Conservation (phyloP, 352 stramenopile genomes). For the Phytophthora ramorum region DNA sequence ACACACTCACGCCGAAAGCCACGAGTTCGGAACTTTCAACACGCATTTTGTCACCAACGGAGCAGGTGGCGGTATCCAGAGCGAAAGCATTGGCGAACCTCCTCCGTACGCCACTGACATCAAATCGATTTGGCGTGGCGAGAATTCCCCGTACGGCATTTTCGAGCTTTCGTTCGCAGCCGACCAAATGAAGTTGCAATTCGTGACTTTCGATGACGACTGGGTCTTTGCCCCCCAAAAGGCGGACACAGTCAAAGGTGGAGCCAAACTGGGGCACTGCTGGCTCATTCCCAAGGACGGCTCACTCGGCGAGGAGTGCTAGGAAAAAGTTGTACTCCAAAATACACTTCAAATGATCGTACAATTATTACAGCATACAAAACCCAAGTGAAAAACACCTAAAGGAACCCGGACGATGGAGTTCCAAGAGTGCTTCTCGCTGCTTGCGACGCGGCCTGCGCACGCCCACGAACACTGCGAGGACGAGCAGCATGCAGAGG, state of each 20-base stretch:
- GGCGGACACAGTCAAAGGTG: conserved; percentile 54
- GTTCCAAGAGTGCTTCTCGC: conserved; percentile 66
- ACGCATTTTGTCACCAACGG: conserved; percentile 83
- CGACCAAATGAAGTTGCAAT: conserved; percentile 65
- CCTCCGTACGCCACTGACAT: conserved; percentile 55
- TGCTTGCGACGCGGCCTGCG: conserved; percentile 64
- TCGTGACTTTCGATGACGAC: conserved; percentile 71
- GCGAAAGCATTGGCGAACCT: conserved; percentile 67
- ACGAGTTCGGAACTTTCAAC: conserved; percentile 72
- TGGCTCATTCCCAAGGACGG: conserved; percentile 76
- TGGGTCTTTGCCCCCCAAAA: conserved; percentile 61
- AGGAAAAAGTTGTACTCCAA: background rate
- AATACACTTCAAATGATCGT: background rate
- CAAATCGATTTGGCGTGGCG: conserved; percentile 58
- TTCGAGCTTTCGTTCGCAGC: conserved; percentile 73
- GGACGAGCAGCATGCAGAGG: conserved; percentile 27
- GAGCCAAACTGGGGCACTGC: conserved; percentile 59
- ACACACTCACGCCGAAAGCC: conserved; percentile 78
- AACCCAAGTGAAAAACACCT: background rate
- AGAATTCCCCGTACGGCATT: conserved; percentile 70
- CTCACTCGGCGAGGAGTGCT: conserved; percentile 46
- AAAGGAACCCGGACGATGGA: conserved; percentile 51
- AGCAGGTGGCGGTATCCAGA: conserved; percentile 74
- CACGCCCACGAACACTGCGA: conserved; percentile 71
- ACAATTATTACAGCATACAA: background rate